Evolutionary conservation across 257 asterid species (phyloP).

Genomic region (Leonotis leonurus): DNA sequence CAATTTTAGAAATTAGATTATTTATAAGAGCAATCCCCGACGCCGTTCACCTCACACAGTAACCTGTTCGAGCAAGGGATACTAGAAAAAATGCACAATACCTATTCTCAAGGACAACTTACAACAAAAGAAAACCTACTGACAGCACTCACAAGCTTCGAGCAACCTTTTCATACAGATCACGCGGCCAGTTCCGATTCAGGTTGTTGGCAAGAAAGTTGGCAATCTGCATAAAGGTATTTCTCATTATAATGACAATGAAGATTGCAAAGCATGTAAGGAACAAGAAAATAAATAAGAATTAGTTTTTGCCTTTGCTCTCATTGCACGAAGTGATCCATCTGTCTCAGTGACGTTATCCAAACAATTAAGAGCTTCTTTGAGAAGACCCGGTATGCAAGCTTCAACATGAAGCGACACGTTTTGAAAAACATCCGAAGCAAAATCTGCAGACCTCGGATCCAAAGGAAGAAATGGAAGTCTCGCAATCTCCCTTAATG

Average conservation of each 20-base stretch:
- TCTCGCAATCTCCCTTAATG: slow-evolving; percentile 79
- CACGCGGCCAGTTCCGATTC: slow-evolving; percentile 89
- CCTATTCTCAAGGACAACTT: slow-evolving; percentile 7
- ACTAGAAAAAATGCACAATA: neutral
- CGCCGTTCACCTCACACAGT: neutral
- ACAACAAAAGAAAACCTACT: neutral
- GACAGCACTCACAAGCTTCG: slow-evolving; percentile 53
- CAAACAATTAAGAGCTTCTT: slow-evolving; percentile 74
- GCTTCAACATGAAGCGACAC: slow-evolving; percentile 79
- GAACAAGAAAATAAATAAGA: neutral
- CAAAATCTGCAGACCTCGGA: slow-evolving; percentile 58
- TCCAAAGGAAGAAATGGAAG: slow-evolving; percentile 95
- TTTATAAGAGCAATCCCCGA: neutral
- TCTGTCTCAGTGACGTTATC: slow-evolving; percentile 81
- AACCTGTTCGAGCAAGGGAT: slow-evolving; percentile 2
- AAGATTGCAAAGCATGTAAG: neutral
- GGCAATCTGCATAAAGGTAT: slow-evolving; percentile 56
- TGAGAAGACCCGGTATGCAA: slow-evolving; percentile 85
- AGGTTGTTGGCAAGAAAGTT: slow-evolving; percentile 83
- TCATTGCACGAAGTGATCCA: slow-evolving; percentile 88
- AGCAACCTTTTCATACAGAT: slow-evolving; percentile 81
- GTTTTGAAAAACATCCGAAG: slow-evolving; percentile 46
- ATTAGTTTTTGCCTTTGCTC: slow-evolving; percentile 52
- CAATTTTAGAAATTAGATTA: neutral
- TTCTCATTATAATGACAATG: neutral